These are phyloP conservation scores for Coemansia sp. DNA, from an alignment of 192 early-diverging fungal species.

Conservation along the genomic window DNA sequence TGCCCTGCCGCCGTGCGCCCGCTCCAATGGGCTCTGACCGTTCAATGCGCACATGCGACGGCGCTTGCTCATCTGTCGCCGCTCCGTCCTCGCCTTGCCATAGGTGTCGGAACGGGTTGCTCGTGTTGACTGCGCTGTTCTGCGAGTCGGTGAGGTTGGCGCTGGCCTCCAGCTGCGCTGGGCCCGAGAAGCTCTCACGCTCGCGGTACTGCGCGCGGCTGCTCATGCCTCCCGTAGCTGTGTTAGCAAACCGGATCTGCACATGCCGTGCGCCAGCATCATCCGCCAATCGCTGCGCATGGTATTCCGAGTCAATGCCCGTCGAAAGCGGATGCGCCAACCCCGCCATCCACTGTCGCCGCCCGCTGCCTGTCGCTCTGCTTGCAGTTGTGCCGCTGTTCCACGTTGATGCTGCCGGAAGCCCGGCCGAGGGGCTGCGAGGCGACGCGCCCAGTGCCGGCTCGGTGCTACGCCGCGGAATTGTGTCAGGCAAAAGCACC, in stretches of 20 bases:
- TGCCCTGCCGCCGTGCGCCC: background rate
- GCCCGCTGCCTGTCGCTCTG: conserved; percentile 12
- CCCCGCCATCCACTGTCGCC: conserved; percentile 40
- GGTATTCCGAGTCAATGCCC: conserved; percentile 21
- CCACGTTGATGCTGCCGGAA: conserved; percentile 41
- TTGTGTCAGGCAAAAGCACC: conserved; percentile 23
- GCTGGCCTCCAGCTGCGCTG: conserved; percentile 42
- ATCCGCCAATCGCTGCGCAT: background rate
- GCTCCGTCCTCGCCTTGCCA: conserved; percentile 26
- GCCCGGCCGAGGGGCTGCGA: conserved; percentile 7
- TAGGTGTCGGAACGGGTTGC: conserved; percentile 25
- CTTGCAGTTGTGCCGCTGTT: conserved; percentile 34
- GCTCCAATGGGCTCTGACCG: background rate
- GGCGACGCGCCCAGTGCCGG: conserved; percentile 10
- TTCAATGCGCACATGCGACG: background rate
- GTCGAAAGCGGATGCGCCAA: conserved; percentile 40
- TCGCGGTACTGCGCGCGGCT: conserved; percentile 12
- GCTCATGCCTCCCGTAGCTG: conserved; percentile 7
- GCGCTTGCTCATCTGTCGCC: background rate
- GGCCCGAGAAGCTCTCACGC: conserved; percentile 52
- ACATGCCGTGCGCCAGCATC: background rate
- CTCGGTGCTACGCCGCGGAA: conserved; percentile 43
- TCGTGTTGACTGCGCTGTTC: conserved; percentile 18
- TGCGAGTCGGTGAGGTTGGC: conserved; percentile 39
- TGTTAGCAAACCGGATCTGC: conserved; percentile 14